Conservation (phyloP, 2,329 filamentous ascomycete genomes). For the Colletotrichum nymphaeae region DNA sequence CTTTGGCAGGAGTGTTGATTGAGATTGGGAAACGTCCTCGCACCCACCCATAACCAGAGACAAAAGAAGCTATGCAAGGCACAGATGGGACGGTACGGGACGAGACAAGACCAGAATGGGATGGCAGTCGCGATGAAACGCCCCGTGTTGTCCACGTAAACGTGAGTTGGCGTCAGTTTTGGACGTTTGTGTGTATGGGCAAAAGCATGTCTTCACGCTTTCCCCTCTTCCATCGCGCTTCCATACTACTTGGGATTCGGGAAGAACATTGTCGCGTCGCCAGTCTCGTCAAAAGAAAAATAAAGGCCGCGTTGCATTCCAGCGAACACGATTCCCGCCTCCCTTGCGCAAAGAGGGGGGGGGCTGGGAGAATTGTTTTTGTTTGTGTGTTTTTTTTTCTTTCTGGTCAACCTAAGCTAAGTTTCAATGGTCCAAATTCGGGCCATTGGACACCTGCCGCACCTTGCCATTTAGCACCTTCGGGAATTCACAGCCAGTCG, state of each 20-base stretch:
- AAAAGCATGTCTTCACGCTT: neutral
- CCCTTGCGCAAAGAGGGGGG: constrained; percentile 7
- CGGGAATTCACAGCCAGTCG: neutral
- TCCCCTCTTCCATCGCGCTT: neutral
- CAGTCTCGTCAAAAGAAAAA: neutral
- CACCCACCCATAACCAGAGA: neutral
- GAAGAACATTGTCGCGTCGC: neutral
- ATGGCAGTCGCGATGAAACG: neutral
- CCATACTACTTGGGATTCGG: neutral
- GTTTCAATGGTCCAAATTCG: neutral
- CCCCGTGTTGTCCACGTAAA: neutral
- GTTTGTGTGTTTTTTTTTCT: neutral
- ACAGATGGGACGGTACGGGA: neutral
- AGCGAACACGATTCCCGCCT: neutral
- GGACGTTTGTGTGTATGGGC: neutral
- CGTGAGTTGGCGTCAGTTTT: neutral
- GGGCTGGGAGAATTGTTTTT: constrained; percentile 1
- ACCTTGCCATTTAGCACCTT: neutral
- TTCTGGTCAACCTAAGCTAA: neutral
- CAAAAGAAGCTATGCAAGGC: neutral
- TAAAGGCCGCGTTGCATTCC: neutral
- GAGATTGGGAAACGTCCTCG: neutral
- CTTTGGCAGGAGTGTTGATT: neutral
- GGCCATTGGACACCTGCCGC: neutral
- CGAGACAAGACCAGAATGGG: neutral